Percentiles rank a stretch among this genome's conserved stretches.
These are phyloP conservation scores for Caulochytrium protostelioides DNA, from an alignment of 371 early-diverging fungal genomes.

Conservation along the genomic window DNA sequence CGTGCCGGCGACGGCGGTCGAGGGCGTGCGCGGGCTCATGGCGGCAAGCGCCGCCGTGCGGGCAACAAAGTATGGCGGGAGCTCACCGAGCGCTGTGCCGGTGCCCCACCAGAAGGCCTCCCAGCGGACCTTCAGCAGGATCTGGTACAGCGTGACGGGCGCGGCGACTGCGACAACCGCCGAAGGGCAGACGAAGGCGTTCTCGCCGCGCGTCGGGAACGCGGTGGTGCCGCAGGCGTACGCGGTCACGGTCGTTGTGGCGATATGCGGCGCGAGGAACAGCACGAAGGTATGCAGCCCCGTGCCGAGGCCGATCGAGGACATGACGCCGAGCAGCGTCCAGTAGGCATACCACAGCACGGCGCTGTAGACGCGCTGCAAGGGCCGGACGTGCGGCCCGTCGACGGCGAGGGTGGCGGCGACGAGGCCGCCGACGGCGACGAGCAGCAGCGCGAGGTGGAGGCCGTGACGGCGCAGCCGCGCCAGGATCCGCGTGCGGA, in stretches of 20 bases:
- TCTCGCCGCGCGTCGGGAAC: conserved; percentile 39
- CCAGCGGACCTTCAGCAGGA: conserved; percentile 43
- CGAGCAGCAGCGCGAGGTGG: no score
- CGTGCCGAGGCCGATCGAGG: conserved; percentile 76
- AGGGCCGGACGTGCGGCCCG: no score
- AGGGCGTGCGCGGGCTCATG: no score
- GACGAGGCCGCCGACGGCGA: no score
- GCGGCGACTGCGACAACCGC: conserved; percentile 1
- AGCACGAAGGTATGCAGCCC: conserved; percentile 81
- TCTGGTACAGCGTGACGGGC: conserved; percentile 24
- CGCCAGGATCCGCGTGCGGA: no score
- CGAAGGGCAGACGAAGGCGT: conserved; percentile 17
- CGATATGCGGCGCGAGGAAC: conserved; percentile 74
- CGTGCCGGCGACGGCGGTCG: no score
- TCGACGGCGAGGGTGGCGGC: no score
- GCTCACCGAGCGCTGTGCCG: conserved; percentile 79
- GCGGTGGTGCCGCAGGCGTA: conserved; percentile 46
- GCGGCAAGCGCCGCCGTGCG: no score
- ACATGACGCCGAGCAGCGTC: conserved; percentile 59
- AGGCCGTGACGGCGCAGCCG: no score
- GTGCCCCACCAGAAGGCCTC: conserved; percentile 72
- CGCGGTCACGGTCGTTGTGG: conserved; percentile 57
- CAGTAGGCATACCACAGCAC: conserved; percentile 67
- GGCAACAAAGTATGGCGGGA: conserved; percentile 86
- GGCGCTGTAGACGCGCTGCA: no score